Evolutionary conservation across 2,329 filamentous ascomycete species (phyloP).

Genomic region (Claviceps pazoutovae): DNA sequence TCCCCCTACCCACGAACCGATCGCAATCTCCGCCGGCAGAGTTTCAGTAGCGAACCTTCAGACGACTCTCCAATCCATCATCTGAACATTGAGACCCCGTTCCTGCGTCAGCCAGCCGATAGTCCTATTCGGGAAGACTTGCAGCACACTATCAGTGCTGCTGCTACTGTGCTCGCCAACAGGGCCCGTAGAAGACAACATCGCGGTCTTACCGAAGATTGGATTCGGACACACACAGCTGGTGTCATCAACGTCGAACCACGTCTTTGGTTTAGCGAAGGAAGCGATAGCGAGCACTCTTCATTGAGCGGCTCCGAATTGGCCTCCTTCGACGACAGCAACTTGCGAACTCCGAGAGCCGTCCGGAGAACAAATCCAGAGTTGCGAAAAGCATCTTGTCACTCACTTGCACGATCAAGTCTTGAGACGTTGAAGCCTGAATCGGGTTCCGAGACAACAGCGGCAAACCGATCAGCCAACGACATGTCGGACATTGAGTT

Average conservation of each 20-base stretch:
- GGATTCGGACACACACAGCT: conserved; percentile 76
- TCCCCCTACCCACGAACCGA: conserved; percentile 70
- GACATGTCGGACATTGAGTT: conserved; percentile 20
- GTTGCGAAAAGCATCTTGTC: conserved; percentile 16
- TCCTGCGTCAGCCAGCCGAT: conserved; percentile 39
- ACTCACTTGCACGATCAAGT: conserved; percentile 37
- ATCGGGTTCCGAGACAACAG: conserved; percentile 7
- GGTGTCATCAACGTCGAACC: conserved; percentile 54
- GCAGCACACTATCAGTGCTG: conserved; percentile 31
- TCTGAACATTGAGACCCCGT: conserved; percentile 48
- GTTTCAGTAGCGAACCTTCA: conserved; percentile 43
- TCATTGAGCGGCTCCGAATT: conserved; percentile 54
- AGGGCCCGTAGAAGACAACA: conserved; percentile 44
- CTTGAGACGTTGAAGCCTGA: conserved; percentile 38
- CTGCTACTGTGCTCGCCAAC: conserved; percentile 49
- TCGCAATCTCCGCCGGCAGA: conserved; percentile 33
- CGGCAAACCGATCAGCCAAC: conserved; percentile 9
- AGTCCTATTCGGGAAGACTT: conserved; percentile 17
- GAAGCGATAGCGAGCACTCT: conserved; percentile 57
- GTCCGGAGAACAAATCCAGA: conserved; percentile 10
- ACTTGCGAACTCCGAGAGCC: conserved; percentile 34
- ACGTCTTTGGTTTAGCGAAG: conserved; percentile 72
- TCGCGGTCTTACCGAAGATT: conserved; percentile 62
- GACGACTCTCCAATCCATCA: conserved; percentile 48
- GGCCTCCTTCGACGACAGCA: conserved; percentile 36